Percentiles rank a stretch among this genome's conserved stretches.
phyloP scores from a whole-genome alignment of 2,329 filamentous ascomycete species.

The Clonostachys sp. region DNA sequence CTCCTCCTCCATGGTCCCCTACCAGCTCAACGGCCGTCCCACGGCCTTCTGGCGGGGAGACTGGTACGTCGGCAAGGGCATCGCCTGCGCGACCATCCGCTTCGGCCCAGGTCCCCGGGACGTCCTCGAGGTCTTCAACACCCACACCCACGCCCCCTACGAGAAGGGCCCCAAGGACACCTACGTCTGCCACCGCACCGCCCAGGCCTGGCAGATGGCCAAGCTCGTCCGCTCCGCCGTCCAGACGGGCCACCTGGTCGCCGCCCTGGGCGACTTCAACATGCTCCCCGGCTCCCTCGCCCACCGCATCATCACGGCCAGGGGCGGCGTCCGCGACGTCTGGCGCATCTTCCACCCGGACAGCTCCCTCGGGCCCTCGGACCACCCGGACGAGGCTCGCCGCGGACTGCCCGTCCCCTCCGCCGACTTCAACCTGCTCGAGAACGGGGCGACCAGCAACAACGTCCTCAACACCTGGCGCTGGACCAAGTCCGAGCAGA shows the following conservation, averaged over 20 bases:
- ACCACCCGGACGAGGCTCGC: constrained; percentile 61
- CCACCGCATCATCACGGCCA: constrained; percentile 75
- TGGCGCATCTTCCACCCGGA: constrained; percentile 84
- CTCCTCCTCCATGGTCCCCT: constrained; percentile 79
- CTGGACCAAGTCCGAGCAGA: constrained; percentile 71
- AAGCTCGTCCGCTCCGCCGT: constrained; percentile 81
- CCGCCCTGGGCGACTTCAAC: constrained; percentile 93
- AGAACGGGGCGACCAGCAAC: constrained; percentile 87
- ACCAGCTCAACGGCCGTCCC: constrained; percentile 88
- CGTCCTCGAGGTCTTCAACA: constrained; percentile 85
- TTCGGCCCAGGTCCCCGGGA: constrained; percentile 62
- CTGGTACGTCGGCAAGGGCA: constrained; percentile 94
- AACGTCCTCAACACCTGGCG: constrained; percentile 88
- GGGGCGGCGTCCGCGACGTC: constrained; percentile 73
- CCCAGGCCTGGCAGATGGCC: constrained; percentile 92
- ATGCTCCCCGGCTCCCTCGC: constrained; percentile 86
- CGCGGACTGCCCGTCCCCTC: constrained; percentile 63
- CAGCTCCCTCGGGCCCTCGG: constrained; percentile 71
- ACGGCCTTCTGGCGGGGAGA: constrained; percentile 93
- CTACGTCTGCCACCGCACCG: constrained; percentile 84
- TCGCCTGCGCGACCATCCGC: constrained; percentile 77
- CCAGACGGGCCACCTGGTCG: constrained; percentile 75
- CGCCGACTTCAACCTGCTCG: constrained; percentile 70
- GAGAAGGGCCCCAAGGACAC: constrained; percentile 74
- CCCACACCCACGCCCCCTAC: constrained; percentile 79